Evolutionary conservation across 1,139 yeast genomes (phyloP).

Genomic region (Lodderomyces elongisporus): DNA sequence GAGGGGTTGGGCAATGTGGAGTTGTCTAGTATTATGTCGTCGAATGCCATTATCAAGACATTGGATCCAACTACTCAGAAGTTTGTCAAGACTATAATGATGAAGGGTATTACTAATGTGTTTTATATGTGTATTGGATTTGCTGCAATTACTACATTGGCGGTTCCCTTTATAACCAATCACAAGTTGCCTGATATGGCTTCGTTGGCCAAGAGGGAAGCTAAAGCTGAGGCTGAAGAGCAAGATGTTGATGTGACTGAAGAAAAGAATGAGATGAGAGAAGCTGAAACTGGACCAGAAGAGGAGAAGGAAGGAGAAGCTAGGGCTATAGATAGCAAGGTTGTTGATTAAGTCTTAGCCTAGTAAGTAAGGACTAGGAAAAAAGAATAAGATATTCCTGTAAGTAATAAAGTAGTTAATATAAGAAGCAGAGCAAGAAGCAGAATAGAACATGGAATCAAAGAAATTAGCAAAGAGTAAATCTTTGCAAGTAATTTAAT

Average conservation of each 20-base stretch:
- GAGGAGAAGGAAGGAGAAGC: neutral
- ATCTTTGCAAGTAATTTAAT: too few relatives aligned
- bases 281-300: neutral
- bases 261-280: neutral
- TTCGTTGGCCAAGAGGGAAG: constrained; percentile 2
- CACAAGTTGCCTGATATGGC: constrained; percentile 22
- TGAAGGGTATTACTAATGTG: constrained; percentile 28
- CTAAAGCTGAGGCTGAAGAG: neutral
- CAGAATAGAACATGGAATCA: too few relatives aligned
- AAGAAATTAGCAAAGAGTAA: too few relatives aligned
- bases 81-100: constrained; percentile 26
- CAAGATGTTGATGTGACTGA: neutral
- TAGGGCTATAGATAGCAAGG: too few relatives aligned
- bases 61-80: constrained; percentile 22
- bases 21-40: constrained; percentile 14
- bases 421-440: too few relatives aligned
- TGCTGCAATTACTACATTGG: constrained; percentile 19
- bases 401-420: too few relatives aligned
- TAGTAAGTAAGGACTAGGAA: too few relatives aligned
- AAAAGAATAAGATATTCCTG: too few relatives aligned
- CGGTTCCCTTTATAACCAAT: constrained; percentile 23
- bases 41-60: constrained; percentile 17
- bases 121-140: constrained; percentile 30
- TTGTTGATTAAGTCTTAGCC: too few relatives aligned
- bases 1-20: constrained; percentile 17